phyloP scores from a whole-genome alignment of 305 asterid genomes.

The Solanum chacoense region DNA sequence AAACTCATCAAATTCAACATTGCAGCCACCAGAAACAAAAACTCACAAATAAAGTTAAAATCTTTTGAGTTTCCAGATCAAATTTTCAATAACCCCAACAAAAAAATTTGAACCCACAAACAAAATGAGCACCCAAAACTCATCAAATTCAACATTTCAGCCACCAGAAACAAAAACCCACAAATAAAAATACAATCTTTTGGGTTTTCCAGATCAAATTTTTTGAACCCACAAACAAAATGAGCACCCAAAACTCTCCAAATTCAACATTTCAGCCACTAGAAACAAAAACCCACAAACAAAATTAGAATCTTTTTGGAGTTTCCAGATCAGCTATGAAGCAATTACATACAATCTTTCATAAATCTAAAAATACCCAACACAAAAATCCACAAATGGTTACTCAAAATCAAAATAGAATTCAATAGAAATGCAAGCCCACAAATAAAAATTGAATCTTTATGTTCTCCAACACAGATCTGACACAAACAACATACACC shows the following conservation, averaged over 20 bases:
- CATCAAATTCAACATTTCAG: neutral
- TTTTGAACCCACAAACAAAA: neutral
- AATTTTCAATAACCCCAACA: neutral
- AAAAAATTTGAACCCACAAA: neutral
- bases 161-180: neutral
- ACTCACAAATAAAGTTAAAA: neutral
- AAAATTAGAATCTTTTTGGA: neutral
- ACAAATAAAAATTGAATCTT: slow-evolving; percentile 22
- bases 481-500: slow-evolving; percentile 1
- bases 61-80: neutral
- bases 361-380: neutral
- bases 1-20: neutral
- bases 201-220: neutral
- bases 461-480: slow-evolving; percentile 30
- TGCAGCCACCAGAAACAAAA: neutral
- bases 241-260: neutral
- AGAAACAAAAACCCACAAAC: neutral
- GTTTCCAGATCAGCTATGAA: neutral
- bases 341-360: neutral
- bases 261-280: neutral
- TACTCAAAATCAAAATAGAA: neutral
- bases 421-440: slow-evolving; percentile 10
- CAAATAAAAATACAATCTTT: slow-evolving; percentile 1
- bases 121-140: neutral
- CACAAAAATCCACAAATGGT: neutral